Percentiles rank a stretch among this genome's conserved stretches.
Evolutionary conservation across 2,329 filamentous ascomycete species (phyloP).

Genomic region (Neonectria hederae): DNA sequence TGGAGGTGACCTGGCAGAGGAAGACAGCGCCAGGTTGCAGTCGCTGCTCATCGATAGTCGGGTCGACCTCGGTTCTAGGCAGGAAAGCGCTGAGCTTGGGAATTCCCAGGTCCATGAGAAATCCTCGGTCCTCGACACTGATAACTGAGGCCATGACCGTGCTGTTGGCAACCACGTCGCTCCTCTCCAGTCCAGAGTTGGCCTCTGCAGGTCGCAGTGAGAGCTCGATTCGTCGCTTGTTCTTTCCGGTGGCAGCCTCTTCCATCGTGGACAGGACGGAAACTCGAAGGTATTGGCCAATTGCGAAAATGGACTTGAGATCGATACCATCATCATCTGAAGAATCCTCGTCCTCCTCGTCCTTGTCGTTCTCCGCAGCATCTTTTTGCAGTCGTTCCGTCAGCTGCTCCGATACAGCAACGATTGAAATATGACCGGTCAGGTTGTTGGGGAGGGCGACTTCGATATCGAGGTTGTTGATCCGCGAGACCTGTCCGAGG

Average conservation of each 20-base stretch:
- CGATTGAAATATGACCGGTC: constrained; percentile 87
- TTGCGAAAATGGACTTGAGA: constrained; percentile 76
- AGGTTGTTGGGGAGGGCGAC: constrained; percentile 93
- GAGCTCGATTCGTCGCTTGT: constrained; percentile 85
- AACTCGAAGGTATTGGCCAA: constrained; percentile 89
- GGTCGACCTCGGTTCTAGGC: constrained; percentile 81
- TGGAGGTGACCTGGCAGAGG: constrained; percentile 81
- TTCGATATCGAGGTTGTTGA: constrained; percentile 81
- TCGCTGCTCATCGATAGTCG: constrained; percentile 69
- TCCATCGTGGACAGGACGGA: constrained; percentile 83
- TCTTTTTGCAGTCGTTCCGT: constrained; percentile 79
- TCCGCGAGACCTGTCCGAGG: constrained; percentile 84
- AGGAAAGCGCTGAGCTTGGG: constrained; percentile 82
- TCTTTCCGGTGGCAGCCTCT: constrained; percentile 68
- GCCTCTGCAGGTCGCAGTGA: constrained; percentile 82
- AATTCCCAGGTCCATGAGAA: constrained; percentile 91
- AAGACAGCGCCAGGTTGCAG: constrained; percentile 87
- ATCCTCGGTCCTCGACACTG: constrained; percentile 95
- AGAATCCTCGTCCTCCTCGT: constrained; percentile 61
- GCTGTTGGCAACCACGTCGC: constrained; percentile 77
- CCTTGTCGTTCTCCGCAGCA: constrained; percentile 61
- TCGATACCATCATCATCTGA: constrained; percentile 70
- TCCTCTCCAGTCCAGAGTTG: constrained; percentile 77
- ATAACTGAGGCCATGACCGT: constrained; percentile 87
- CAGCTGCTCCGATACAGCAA: constrained; percentile 85